phyloP scores from a whole-genome alignment of 2,329 filamentous ascomycete species.

The Exophiala viscosa region DNA sequence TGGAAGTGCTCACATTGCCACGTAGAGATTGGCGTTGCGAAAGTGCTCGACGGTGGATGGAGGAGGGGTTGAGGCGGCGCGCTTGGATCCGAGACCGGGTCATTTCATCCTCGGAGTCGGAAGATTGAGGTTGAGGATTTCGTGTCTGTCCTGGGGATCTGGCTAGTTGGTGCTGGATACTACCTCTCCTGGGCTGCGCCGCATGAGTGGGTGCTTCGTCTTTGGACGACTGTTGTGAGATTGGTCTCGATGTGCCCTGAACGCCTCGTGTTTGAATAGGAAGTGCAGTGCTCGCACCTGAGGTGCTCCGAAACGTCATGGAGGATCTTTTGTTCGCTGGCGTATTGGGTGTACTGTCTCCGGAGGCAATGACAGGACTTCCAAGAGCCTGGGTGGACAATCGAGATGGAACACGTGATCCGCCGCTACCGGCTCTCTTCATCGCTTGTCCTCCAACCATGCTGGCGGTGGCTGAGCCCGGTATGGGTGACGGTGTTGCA shows the following conservation, averaged over 20 bases:
- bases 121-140: conserved; percentile 18
- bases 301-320: conserved; percentile 19
- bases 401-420: conserved; percentile 38
- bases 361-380: conserved; percentile 16
- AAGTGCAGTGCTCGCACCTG: conserved; percentile 1
- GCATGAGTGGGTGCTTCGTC: conserved; percentile 14
- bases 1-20: neutral
- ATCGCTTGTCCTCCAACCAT: conserved; percentile 37
- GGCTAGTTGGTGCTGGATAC: conserved; percentile 25
- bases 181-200: conserved; percentile 25
- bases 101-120: conserved; percentile 27
- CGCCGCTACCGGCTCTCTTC: conserved; percentile 33
- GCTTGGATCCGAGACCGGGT: conserved; percentile 25
- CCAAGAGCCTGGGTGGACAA: conserved; percentile 30
- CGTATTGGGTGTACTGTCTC: conserved; percentile 23
- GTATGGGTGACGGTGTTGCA: conserved; percentile 40
- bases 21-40: conserved; percentile 18
- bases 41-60: conserved; percentile 19
- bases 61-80: conserved; percentile 24
- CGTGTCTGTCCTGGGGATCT: conserved; percentile 23
- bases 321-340: conserved; percentile 26
- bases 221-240: conserved; percentile 24
- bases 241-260: conserved; percentile 18
- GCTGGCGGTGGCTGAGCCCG: conserved; percentile 43
- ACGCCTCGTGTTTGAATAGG: conserved; percentile 11